phyloP scores from a whole-genome alignment of 2,329 filamentous ascomycete genomes.

The Apiospora arundinis region DNA sequence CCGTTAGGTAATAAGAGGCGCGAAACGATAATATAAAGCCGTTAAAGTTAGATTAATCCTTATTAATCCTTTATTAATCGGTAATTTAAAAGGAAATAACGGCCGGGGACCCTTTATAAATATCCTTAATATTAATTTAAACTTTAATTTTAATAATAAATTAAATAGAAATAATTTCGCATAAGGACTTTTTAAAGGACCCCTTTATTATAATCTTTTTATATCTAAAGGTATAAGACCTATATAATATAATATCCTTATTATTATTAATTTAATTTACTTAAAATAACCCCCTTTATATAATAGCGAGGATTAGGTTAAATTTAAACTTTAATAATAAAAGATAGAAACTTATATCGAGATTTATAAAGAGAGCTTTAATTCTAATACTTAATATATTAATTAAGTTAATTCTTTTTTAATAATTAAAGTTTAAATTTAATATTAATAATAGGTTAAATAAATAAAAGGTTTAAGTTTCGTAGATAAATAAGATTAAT shows the following conservation, averaged over 20 bases:
- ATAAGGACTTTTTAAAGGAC: neutral
- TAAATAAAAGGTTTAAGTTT: no score
- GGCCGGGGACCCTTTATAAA: neutral
- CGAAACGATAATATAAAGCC: neutral
- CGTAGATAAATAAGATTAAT: no score
- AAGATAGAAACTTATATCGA: no score
- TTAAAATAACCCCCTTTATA: neutral
- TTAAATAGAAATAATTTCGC: no score
- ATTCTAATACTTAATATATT: no score
- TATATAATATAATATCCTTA: neutral
- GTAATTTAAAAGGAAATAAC: neutral
- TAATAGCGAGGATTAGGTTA: neutral
- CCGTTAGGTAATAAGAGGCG: neutral
- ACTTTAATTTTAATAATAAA: neutral
- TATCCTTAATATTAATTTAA: no score
- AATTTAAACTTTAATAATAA: no score
- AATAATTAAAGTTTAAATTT: no score
- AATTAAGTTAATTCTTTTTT: no score
- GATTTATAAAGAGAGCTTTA: no score
- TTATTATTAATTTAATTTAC: neutral
- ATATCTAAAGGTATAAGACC: neutral
- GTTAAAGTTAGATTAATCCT: neutral
- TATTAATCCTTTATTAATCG: neutral
- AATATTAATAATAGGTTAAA: no score
- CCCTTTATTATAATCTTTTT: neutral